Evolutionary conservation across 176 grass and related monocot genomes (phyloP), one percentile per base, ranked within the genome.

Genomic region (Carex parvula): DNA sequence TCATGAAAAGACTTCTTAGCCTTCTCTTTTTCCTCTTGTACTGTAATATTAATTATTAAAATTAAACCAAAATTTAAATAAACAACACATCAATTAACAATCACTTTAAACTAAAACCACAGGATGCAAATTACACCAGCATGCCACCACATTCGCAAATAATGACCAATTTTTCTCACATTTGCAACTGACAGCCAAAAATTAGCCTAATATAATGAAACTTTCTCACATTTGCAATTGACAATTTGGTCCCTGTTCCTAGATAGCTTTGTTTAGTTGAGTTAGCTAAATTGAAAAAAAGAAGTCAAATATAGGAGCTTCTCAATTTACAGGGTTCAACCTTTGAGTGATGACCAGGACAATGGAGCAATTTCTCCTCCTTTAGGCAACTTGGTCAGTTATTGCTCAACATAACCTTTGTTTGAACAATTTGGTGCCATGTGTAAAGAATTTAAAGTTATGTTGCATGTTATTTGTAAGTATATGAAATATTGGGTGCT

Each of bases 11-110:
- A 86, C 44, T 89, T 86, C 70, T 93, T 90, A 37, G 85, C 93
- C 83, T 89, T 93, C 22, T 84, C 89, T 42, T 86, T 81, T 80
- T 85, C 76, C 55, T 95, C 88, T 76, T 99, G 93, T 54, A 89
- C 96, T 99, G 79, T 57, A 85, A 60, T 80, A 80, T 77, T 64
- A 35, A 88, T 54, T 81, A 33, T 69, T 33, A 33, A 30, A 73
- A 83, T 48, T 83, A 64, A 64, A 62, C 48, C 46, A 70, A 16
- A 55, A 33, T 56, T 12, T 32, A 77, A 78, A 56, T 18, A 56
- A 77, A 33, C 72, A 77, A 2, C 13, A 55, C 13, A 8, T 30
- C 73, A 17, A 78, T 56, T 56, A 77, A 14, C 73, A 30, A 73
- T 12, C 8, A 32, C 22, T 56, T 53, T 54, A 54, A 76, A 52